A percentile compares a stretch with the other conserved stretches of the same genome.
These are phyloP conservation scores for Scenedesmus sp. DNA, from an alignment of 163 green algal genomes.

Conservation along the genomic window DNA sequence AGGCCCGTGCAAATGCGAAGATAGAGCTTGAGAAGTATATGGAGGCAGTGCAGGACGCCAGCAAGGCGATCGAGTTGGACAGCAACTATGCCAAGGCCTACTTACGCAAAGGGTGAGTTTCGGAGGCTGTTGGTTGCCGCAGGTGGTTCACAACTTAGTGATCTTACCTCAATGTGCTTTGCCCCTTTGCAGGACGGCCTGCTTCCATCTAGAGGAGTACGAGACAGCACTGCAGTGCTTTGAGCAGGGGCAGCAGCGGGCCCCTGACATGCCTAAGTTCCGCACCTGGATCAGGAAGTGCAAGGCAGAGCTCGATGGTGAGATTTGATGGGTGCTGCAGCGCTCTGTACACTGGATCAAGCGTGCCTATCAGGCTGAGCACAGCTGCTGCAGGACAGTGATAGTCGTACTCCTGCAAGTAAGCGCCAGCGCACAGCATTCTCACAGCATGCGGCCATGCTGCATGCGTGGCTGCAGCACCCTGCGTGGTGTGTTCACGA, in stretches of 20 bases:
- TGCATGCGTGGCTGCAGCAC: neutral
- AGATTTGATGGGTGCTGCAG: constrained; percentile 1
- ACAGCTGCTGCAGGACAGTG: neutral
- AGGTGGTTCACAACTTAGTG: neutral
- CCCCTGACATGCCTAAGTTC: constrained; percentile 66
- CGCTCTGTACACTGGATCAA: neutral
- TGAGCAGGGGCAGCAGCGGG: constrained; percentile 67
- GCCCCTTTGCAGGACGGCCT: constrained; percentile 70
- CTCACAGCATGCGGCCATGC: neutral
- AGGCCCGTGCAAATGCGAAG: constrained; percentile 72
- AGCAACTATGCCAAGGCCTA: constrained; percentile 71
- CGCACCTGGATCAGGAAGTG: constrained; percentile 87
- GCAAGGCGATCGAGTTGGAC: constrained; percentile 80
- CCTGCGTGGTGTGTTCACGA: too few relatives aligned
- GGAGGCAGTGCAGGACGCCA: constrained; percentile 82
- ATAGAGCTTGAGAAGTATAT: constrained; percentile 80
- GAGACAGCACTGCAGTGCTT: constrained; percentile 84
- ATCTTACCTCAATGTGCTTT: neutral
- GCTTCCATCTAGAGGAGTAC: constrained; percentile 90
- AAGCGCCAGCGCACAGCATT: neutral
- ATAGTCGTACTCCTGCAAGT: neutral
- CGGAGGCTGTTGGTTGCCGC: neutral
- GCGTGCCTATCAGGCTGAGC: neutral
- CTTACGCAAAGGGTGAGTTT: constrained; percentile 78
- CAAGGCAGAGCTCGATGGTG: constrained; percentile 82